Evolutionary conservation across 768 basidiomycete species (phyloP), one percentile per base, ranked within the genome.

Genomic region (Cantharellus cinnabarinus): DNA sequence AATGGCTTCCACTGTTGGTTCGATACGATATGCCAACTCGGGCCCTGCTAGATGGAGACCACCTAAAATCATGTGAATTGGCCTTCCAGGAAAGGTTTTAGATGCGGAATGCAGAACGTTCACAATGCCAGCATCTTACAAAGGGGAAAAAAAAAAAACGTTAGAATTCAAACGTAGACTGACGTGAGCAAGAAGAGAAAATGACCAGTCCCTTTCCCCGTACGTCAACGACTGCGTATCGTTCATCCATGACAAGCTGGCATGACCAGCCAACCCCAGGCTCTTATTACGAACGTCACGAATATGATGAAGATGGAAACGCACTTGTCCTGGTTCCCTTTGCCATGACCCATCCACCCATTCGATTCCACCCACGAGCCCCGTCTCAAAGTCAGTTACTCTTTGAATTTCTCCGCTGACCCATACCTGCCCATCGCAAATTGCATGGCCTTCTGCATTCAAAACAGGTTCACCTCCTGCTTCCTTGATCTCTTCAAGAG

Each of bases 351-450:
- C 66, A 35, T 68, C 69, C 14, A 70, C 66, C 79, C 83, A 90
- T 59, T 80, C 74, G 70, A 80, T 73, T 0, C 75, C 83, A 2
- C 87, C 81, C 29, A 77, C 71, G 57, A 89, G 67, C 1, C 89
- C 88, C 0, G 65, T 66, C 68, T 91, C 88, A 60, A 74, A 89
- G 10, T 74, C 63, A 0, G 82, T 85, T 42, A 80, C 72, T 52
- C 89, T 69, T 5, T 83, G 81, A 57, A 91, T 84, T 69, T 84
- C 82, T 1, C 87, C 87, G 66, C 88, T 89, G 7, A 89, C 79
- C 70, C 79, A 88, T 20, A 88, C 72, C 4, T 78, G 77, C 3
- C 73, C 77, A 4, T 70, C 77, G 2, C 82, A 79, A 57, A 89
- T 76, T 3, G 72, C 69, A 66, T 91, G 88, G n/a, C 76, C 79